Conservation (phyloP, 2,329 filamentous ascomycete genomes). For the Aspergillus sp. region DNA sequence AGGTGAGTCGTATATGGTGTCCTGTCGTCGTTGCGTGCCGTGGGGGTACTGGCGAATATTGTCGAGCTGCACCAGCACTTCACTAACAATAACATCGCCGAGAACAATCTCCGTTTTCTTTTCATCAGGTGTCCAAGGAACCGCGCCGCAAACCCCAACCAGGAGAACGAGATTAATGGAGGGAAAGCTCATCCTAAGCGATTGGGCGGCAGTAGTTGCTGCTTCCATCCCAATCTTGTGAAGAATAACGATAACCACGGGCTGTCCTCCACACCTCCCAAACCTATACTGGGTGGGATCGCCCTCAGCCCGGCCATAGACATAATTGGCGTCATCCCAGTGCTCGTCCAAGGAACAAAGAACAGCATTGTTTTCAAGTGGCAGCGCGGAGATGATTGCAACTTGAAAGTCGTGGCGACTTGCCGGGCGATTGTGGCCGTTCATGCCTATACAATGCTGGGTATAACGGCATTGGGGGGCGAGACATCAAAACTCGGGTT, state of each 20-base stretch:
- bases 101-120: not conserved
- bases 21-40: not conserved
- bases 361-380: conserved; percentile 1
- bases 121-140: not conserved
- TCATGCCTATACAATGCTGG: not conserved
- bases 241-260: not conserved
- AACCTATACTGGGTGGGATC: not conserved
- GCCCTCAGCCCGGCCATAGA: not conserved
- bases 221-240: not conserved
- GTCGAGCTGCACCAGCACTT: not conserved
- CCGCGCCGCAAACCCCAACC: not conserved
- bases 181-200: not conserved
- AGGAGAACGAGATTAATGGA: not conserved
- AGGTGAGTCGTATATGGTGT: not conserved
- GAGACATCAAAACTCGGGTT: not conserved
- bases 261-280: not conserved
- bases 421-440: not conserved
- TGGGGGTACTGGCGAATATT: not conserved
- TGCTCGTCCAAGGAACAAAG: not conserved
- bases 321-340: not conserved
- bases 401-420: conserved; percentile 4
- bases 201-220: not conserved
- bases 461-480: not conserved
- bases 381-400: conserved; percentile 1
- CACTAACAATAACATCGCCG: conserved; percentile 6